phyloP scores from a whole-genome alignment of 2,329 filamentous ascomycete genomes.

The Chaetomium olivaceum region DNA sequence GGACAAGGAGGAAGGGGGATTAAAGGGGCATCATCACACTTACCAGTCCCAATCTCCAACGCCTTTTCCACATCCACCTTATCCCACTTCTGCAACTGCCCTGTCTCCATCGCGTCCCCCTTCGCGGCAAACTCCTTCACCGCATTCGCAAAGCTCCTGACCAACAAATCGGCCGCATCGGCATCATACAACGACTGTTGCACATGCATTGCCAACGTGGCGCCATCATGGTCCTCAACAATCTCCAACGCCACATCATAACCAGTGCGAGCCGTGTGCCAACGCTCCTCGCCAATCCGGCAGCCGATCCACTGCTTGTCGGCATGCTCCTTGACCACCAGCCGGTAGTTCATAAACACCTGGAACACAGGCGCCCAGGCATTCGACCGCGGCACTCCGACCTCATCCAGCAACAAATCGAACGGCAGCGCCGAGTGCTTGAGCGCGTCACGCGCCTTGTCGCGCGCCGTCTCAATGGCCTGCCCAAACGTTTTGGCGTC shows the following conservation, averaged over 20 bases:
- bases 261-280: neutral
- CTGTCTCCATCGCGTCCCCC: neutral
- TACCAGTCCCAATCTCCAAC: constrained; percentile 1
- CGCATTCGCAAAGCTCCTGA: constrained; percentile 1
- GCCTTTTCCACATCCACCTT: neutral
- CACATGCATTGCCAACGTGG: neutral
- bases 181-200: neutral
- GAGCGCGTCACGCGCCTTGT: neutral
- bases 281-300: neutral
- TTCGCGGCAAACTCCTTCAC: neutral
- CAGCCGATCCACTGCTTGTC: neutral
- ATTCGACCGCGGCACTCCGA: neutral
- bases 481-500: neutral
- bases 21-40: neutral
- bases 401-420: neutral
- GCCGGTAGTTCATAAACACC: neutral
- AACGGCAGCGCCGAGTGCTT: neutral
- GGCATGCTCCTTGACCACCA: neutral
- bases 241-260: constrained; percentile 1
- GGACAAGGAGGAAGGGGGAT: neutral
- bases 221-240: neutral
- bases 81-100: neutral
- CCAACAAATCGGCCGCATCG: neutral
- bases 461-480: neutral
- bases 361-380: neutral